Evolutionary conservation across 2,329 filamentous ascomycete species (phyloP).

Genomic region (Ophiosphaerella narmari): DNA sequence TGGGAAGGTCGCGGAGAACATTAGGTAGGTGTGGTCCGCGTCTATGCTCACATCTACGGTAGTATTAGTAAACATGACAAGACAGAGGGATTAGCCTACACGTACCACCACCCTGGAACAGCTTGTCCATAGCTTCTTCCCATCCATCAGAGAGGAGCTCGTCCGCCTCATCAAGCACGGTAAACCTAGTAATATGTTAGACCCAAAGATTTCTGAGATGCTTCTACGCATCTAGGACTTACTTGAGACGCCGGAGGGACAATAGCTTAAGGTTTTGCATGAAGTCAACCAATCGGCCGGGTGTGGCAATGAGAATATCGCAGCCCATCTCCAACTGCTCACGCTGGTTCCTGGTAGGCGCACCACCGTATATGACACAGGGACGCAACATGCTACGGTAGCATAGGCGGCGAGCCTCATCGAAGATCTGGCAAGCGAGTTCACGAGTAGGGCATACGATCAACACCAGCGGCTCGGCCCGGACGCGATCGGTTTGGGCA

Average conservation of each 20-base stretch:
- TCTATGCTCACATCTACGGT: slow-evolving; percentile 73
- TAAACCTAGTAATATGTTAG: slow-evolving; percentile 19
- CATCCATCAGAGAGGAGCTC: slow-evolving; percentile 85
- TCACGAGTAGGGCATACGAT: slow-evolving; percentile 87
- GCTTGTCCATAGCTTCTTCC: slow-evolving; percentile 73
- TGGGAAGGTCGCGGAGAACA: slow-evolving; percentile 96
- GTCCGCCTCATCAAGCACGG: slow-evolving; percentile 81
- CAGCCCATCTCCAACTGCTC: slow-evolving; percentile 80
- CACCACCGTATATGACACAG: slow-evolving; percentile 86
- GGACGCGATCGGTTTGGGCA: slow-evolving; percentile 57
- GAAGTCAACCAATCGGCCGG: slow-evolving; percentile 84
- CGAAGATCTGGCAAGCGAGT: slow-evolving; percentile 91
- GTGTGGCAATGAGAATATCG: slow-evolving; percentile 85
- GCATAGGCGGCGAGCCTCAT: slow-evolving; percentile 88
- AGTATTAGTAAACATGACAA: slow-evolving; percentile 9
- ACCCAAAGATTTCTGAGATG: background rate
- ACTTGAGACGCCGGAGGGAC: slow-evolving; percentile 76
- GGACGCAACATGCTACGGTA: slow-evolving; percentile 95
- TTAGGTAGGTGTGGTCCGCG: slow-evolving; percentile 69
- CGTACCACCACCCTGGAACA: slow-evolving; percentile 82
- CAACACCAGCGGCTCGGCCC: slow-evolving; percentile 85
- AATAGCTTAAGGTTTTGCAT: slow-evolving; percentile 73
- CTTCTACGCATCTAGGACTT: slow-evolving; percentile 49
- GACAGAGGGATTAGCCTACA: slow-evolving; percentile 13
- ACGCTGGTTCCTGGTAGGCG: slow-evolving; percentile 70